These are phyloP conservation scores for Neonothopanus nambi DNA, from an alignment of 1,284 basidiomycete genomes.

Conservation along the genomic window DNA sequence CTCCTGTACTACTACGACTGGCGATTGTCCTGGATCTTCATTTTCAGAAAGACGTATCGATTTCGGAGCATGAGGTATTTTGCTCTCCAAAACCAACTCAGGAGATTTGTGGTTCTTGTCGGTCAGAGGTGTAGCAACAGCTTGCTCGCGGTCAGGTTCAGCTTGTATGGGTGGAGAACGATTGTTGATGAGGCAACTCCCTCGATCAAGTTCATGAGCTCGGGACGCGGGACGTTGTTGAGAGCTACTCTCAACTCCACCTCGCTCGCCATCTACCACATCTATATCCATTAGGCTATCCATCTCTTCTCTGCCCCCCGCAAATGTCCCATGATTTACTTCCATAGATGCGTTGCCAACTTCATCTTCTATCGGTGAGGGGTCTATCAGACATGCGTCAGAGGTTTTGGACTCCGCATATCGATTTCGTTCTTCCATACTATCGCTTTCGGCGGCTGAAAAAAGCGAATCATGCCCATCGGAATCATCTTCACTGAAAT, in stretches of 20 bases:
- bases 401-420: neutral
- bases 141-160: no score
- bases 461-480: conserved; percentile 16
- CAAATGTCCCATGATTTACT: neutral
- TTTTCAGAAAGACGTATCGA: no score
- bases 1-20: no score
- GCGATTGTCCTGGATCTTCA: no score
- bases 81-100: no score
- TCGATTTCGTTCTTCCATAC: neutral
- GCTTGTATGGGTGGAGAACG: no score
- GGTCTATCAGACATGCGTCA: neutral
- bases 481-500: neutral
- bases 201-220: no score
- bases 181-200: no score
- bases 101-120: no score
- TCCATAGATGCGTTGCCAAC: neutral
- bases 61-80: no score
- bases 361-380: neutral
- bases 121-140: no score
- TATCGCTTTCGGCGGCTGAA: conserved; percentile 6
- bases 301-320: neutral
- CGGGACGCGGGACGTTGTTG: no score
- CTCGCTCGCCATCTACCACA: neutral
- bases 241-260: neutral
- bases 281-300: neutral